phyloP scores from a whole-genome alignment of 2,329 filamentous ascomycete genomes.

The Hyphodiscus sp. region DNA sequence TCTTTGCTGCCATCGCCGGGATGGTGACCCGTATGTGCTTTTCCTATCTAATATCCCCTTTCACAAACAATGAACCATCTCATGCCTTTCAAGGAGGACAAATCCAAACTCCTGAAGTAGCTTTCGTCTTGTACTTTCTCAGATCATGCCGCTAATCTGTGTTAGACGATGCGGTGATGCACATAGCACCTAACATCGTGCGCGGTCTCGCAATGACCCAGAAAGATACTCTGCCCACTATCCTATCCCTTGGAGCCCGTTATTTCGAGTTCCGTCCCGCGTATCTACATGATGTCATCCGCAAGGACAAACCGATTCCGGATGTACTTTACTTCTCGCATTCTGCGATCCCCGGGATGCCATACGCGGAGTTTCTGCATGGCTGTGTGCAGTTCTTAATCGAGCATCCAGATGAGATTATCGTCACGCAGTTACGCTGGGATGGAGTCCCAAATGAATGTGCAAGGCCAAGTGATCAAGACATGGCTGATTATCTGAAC shows the following conservation, averaged over 20 bases:
- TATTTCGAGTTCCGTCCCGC: slow-evolving; percentile 49
- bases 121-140: too few relatives aligned
- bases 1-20: slow-evolving; percentile 21
- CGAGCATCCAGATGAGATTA: slow-evolving; percentile 37
- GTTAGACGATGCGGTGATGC: slow-evolving; percentile 17
- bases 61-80: too few relatives aligned
- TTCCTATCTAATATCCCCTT: too few relatives aligned
- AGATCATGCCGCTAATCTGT: too few relatives aligned
- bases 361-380: slow-evolving; percentile 37
- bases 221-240: slow-evolving; percentile 39
- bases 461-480: slow-evolving; percentile 35
- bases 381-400: slow-evolving; percentile 37
- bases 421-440: slow-evolving; percentile 44
- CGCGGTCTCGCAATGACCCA: slow-evolving; percentile 44
- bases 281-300: slow-evolving; percentile 38
- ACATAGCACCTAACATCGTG: slow-evolving; percentile 36
- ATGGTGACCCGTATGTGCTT: slow-evolving; percentile 11
- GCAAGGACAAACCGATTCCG: slow-evolving; percentile 32
- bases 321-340: slow-evolving; percentile 45
- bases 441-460: slow-evolving; percentile 44
- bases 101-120: too few relatives aligned
- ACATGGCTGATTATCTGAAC: slow-evolving; percentile 34
- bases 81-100: too few relatives aligned
- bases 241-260: slow-evolving; percentile 40
- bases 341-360: slow-evolving; percentile 43